Percentiles rank a stretch among this genome's conserved stretches.
Conservation (phyloP, 1,139 yeast species). For the Kodamaea arcana region DNA sequence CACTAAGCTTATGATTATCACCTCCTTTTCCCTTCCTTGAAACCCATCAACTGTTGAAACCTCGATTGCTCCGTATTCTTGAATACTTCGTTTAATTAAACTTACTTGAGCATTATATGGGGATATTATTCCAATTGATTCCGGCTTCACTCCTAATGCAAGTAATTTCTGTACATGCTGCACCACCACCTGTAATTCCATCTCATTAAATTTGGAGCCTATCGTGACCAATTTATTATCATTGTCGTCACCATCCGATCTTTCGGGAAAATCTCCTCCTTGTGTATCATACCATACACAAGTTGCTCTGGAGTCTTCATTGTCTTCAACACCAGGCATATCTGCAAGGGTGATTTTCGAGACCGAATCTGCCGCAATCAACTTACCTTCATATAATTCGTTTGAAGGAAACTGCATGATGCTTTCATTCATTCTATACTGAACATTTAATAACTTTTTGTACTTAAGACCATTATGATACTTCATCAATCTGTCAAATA, state of each 20-base stretch:
- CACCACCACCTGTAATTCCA: conserved; percentile 61
- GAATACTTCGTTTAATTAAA: conserved; percentile 44
- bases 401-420: conserved; percentile 80
- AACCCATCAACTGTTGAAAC: conserved; percentile 47
- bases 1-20: conserved; percentile 54
- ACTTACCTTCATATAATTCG: conserved; percentile 57
- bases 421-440: conserved; percentile 78
- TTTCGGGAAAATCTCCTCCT: conserved; percentile 78
- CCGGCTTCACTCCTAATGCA: conserved; percentile 41
- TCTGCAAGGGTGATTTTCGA: conserved; percentile 51
- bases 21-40: conserved; percentile 71
- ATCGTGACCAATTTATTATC: conserved; percentile 10
- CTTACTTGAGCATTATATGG: conserved; percentile 89
- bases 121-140: conserved; percentile 74
- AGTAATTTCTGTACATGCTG: conserved; percentile 53
- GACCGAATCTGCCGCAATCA: conserved; percentile 63
- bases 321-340: conserved; percentile 45
- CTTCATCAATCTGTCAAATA: conserved; percentile 73
- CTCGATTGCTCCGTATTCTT: conserved; percentile 26
- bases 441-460: conserved; percentile 59
- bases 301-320: conserved; percentile 27
- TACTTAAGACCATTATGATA: conserved; percentile 48
- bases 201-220: conserved; percentile 65
- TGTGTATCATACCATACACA: conserved; percentile 88
- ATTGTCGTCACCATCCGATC: conserved; percentile 30